phyloP scores from a whole-genome alignment of 164 flowering plant genomes.

The Cinnamomum chago region DNA sequence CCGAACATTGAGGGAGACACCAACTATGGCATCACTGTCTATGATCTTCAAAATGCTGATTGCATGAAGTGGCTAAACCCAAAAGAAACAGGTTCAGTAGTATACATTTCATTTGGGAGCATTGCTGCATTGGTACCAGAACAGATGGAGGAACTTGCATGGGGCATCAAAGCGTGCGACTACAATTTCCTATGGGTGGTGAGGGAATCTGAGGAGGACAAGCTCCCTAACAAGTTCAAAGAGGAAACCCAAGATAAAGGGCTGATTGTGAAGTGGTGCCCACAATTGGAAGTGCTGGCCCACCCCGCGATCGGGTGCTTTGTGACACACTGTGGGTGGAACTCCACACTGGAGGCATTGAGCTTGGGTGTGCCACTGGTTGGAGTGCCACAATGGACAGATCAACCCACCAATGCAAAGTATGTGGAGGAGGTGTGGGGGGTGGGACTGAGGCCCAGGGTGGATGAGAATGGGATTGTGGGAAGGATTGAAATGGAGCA shows the following conservation, averaged over 20 bases:
- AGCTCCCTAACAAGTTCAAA: conserved; percentile 19
- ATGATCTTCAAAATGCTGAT: not conserved
- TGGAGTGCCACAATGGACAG: conserved; percentile 30
- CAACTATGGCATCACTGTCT: conserved; percentile 27
- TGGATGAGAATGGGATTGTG: conserved; percentile 20
- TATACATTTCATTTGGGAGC: conserved; percentile 43
- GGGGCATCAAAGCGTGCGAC: conserved; percentile 5
- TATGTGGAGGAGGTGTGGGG: conserved; percentile 24
- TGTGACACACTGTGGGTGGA: conserved; percentile 41
- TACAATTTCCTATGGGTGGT: conserved; percentile 13
- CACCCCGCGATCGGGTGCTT: conserved; percentile 35
- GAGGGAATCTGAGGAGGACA: conserved; percentile 17
- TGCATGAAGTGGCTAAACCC: conserved; percentile 34
- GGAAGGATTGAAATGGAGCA: conserved; percentile 19
- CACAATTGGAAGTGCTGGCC: conserved; percentile 32
- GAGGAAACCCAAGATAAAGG: conserved; percentile 18
- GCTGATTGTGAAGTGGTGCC: conserved; percentile 34
- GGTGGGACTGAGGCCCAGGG: conserved; percentile 20
- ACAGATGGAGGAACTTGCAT: conserved; percentile 37
- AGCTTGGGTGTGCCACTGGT: conserved; percentile 35
- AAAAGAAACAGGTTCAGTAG: conserved; percentile 26
- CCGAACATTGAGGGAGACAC: conserved; percentile 22
- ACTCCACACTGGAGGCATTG: conserved; percentile 36
- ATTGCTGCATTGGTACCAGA: conserved; percentile 17
- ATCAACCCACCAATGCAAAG: conserved; percentile 35